Evolutionary conservation across 2,329 filamentous ascomycete genomes (phyloP).

Genomic region (Diplodia corticola): DNA sequence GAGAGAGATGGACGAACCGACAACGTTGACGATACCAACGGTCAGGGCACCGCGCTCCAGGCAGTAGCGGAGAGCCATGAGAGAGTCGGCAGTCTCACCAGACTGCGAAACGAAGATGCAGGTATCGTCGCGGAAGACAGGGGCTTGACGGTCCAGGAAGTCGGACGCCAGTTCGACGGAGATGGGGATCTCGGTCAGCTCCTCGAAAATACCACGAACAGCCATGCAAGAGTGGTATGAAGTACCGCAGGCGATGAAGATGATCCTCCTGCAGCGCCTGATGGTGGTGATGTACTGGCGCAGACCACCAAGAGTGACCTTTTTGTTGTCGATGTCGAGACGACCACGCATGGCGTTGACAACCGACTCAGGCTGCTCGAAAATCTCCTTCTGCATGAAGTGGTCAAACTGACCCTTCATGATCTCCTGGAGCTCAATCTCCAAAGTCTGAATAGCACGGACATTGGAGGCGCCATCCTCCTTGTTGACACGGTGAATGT

Average conservation of each 20-base stretch:
- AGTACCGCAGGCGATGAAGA: conserved; percentile 98
- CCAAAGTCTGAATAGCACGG: conserved; percentile 95
- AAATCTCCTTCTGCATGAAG: conserved; percentile 99
- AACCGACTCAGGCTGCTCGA: conserved; percentile 98
- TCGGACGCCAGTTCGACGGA: conserved; percentile 95
- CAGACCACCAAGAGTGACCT: conserved; percentile 91
- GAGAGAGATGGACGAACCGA: conserved; percentile 97
- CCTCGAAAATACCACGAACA: conserved; percentile 95
- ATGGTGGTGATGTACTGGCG: conserved; percentile 97
- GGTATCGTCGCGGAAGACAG: conserved; percentile 98
- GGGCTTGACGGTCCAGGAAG: conserved; percentile 94
- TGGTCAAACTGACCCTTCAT: conserved; percentile 99
- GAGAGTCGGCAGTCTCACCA: conserved; percentile 95
- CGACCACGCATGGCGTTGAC: conserved; percentile 99
- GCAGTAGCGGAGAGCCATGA: conserved; percentile 97
- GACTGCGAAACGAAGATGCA: conserved; percentile 99
- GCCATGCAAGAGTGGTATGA: conserved; percentile 99
- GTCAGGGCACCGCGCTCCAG: conserved; percentile 95
- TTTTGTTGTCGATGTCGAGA: conserved; percentile 89
- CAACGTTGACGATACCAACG: conserved; percentile 97
- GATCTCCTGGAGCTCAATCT: conserved; percentile 99
- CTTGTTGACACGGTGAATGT: conserved; percentile 98
- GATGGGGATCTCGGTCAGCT: conserved; percentile 97
- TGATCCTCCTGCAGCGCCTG: conserved; percentile 92
- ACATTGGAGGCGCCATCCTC: conserved; percentile 95